phyloP scores from a whole-genome alignment of 768 basidiomycete genomes.

The Infundibulicybe gibba region DNA sequence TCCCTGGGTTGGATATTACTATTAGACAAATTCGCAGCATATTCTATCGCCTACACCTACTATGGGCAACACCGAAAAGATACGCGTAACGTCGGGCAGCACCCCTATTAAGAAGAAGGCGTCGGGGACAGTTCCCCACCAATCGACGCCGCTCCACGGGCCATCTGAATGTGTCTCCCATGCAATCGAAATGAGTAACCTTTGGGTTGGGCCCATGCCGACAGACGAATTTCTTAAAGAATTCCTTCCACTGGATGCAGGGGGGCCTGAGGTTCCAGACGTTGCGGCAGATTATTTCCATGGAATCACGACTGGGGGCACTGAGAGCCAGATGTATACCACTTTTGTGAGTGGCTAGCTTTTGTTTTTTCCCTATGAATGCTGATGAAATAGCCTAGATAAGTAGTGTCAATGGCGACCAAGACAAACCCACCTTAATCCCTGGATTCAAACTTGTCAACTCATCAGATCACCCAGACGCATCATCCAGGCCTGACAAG shows the following conservation, averaged over 20 bases:
- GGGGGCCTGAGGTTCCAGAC: neutral
- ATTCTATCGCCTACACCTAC: too few relatives aligned
- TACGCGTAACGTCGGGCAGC: too few relatives aligned
- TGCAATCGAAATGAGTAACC: constrained; percentile 1
- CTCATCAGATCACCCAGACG: constrained; percentile 7
- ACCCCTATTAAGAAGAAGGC: too few relatives aligned
- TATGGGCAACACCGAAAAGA: too few relatives aligned
- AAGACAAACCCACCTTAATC: neutral
- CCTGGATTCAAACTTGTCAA: constrained; percentile 6
- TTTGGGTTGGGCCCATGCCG: constrained; percentile 10
- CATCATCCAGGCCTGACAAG: neutral
- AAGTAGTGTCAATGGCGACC: too few relatives aligned
- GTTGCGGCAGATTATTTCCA: neutral
- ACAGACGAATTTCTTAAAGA: constrained; percentile 6
- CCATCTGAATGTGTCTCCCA: too few relatives aligned
- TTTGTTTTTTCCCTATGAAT: too few relatives aligned
- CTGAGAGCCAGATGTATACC: constrained; percentile 6
- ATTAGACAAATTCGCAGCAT: too few relatives aligned
- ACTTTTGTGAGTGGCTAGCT: constrained; percentile 3
- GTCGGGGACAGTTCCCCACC: too few relatives aligned
- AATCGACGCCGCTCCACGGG: too few relatives aligned
- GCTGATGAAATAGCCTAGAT: too few relatives aligned
- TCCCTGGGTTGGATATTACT: too few relatives aligned
- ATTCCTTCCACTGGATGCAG: neutral
- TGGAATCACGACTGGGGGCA: neutral